phyloP scores from a whole-genome alignment of 1,284 basidiomycete species.

The Omphalotus olearius region DNA sequence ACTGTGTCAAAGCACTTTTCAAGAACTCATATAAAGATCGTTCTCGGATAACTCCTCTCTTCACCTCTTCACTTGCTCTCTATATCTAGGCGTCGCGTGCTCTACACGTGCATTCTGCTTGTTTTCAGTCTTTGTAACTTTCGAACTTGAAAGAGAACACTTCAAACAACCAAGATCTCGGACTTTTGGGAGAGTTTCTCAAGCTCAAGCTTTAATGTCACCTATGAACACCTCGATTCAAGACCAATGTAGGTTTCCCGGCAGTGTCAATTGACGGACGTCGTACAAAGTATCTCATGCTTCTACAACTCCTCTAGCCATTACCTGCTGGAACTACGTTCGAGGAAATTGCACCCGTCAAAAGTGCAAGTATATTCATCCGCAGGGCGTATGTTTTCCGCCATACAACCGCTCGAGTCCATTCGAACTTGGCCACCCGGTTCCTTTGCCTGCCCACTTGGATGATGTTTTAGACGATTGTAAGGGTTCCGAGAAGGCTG shows the following conservation, averaged over 20 bases:
- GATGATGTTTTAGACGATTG: neutral
- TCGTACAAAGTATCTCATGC: neutral
- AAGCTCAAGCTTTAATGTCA: neutral
- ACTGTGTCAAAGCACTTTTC: no score
- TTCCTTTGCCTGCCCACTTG: neutral
- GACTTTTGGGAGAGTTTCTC: neutral
- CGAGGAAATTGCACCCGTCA: conserved; percentile 24
- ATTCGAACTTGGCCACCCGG: neutral
- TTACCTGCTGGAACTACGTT: conserved; percentile 21
- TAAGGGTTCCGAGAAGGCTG: conserved; percentile 14
- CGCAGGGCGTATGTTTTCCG: conserved; percentile 10
- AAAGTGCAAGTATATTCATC: conserved; percentile 29
- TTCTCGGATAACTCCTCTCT: no score
- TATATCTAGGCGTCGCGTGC: neutral
- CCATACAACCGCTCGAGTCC: conserved; percentile 6
- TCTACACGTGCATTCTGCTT: conserved; percentile 1
- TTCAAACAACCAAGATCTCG: neutral
- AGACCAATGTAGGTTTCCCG: neutral
- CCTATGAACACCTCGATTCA: neutral
- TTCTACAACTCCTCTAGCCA: conserved; percentile 21
- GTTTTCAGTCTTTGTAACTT: neutral
- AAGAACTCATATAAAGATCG: no score
- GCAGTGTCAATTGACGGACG: neutral
- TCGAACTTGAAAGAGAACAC: neutral
- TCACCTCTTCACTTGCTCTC: no score